Base-by-base conservation (phyloP, 768 basidiomycete genomes). In the Wakefieldia striispora region DNA sequence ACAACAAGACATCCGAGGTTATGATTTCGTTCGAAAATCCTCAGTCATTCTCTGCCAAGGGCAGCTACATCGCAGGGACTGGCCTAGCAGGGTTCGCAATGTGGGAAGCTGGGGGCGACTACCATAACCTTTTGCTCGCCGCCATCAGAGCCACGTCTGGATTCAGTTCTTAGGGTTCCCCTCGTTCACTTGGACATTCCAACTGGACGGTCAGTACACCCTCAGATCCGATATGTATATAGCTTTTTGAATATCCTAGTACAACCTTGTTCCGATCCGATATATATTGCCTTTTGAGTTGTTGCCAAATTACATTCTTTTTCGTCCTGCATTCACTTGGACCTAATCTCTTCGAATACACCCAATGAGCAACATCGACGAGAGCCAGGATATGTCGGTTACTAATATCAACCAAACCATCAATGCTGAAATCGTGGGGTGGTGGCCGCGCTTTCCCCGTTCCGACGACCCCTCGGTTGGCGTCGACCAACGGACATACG, bases 101-200 rank as follows among this genome's bases (percentile, higher is more conserved):
- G 67, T 88, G 86, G 86, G 83, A 88, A 61, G 77, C 83, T 40
- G 83, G 78, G 26, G 83, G 83, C 4, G 88, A 88, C 61, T 74
- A 67, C 43, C 54, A 81, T n/a, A 74, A 87, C 57, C 72, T 78
- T 17, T 70, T 89, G 38, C 69, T 88, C 4, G 73, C 86, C 62
- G 71, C 86, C 6, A 84, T 88, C 24, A 57, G 54, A 19, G 0
- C 0, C 19, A 19, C 53, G 0, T 48, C 44, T 26, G 61, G 57
- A 20, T 46, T 51, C 36, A 44, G 36, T 20, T 4, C 6, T 19
- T 23, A 20, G 20, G 8, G 29, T 13, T 44, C 29, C 24, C 35
- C 21, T 33, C 33, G 42, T 35, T 43, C 16, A 29, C 29, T 29
- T 29, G 29, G 13, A 12, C 21, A 43, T 43, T 10, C 16, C 31